phyloP scores from a whole-genome alignment of 768 basidiomycete species.

The Mycena kentingensis region DNA sequence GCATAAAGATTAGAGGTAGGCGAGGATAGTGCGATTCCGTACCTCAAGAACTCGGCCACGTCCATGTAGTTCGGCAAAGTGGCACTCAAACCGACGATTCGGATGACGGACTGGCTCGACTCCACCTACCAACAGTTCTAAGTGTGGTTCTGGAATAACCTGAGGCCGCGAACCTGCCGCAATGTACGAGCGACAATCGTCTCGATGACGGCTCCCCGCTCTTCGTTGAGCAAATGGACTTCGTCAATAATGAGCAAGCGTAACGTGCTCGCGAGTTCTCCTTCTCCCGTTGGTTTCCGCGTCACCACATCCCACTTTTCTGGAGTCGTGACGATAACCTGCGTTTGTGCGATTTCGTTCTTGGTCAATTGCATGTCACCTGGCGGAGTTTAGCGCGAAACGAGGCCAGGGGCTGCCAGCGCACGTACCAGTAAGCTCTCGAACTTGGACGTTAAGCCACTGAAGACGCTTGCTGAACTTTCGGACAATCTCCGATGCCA shows the following conservation, averaged over 20 bases:
- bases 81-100: conserved; percentile 94
- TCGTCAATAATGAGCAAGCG: conserved; percentile 95
- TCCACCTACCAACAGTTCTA: conserved; percentile 65
- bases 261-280: conserved; percentile 94
- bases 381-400: conserved; percentile 31
- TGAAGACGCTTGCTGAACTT: conserved; percentile 88
- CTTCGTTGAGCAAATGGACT: conserved; percentile 95
- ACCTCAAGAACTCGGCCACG: conserved; percentile 94
- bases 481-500: conserved; percentile 92
- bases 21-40: not conserved
- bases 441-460: conserved; percentile 85
- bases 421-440: conserved; percentile 81
- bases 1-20: conserved; percentile 5
- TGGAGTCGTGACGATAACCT: conserved; percentile 97
- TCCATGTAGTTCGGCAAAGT: conserved; percentile 97
- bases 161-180: conserved; percentile 61
- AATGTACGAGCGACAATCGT: conserved; percentile 96
- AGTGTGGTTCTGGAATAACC: not conserved
- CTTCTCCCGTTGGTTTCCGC: conserved; percentile 94
- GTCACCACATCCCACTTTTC: conserved; percentile 99
- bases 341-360: conserved; percentile 90
- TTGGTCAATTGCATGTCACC: conserved; percentile 98
- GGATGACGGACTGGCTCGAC: conserved; percentile 92
- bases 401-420: too few species aligned
- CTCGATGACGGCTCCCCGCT: conserved; percentile 97